phyloP scores from a whole-genome alignment of 106 monocot genomes.

The Dioscorea dumetorum region DNA sequence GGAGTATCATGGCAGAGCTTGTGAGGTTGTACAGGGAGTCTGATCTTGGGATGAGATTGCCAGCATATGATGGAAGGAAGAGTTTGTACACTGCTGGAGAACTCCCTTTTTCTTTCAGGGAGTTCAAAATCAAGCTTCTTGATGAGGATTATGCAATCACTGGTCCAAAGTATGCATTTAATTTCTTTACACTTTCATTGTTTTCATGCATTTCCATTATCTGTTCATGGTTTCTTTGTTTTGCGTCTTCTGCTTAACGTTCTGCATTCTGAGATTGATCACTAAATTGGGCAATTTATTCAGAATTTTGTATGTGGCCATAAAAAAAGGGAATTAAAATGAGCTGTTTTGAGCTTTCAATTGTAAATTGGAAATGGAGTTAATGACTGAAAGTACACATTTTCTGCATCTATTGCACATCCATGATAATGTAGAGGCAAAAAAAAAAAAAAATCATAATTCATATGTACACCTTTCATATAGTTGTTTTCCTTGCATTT shows the following conservation, averaged over 20 bases:
- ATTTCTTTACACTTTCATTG: not conserved
- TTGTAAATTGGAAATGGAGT: too few relatives aligned
- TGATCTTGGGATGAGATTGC: constrained; percentile 33
- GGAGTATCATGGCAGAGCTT: constrained; percentile 31
- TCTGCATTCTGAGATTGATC: not conserved
- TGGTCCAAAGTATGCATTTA: not conserved
- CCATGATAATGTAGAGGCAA: too few relatives aligned
- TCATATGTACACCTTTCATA: too few relatives aligned
- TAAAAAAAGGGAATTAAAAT: too few relatives aligned
- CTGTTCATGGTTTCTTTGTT: not conserved
- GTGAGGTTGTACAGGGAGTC: constrained; percentile 31
- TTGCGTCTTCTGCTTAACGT: not conserved
- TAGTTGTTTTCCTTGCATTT: too few relatives aligned
- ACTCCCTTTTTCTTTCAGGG: constrained; percentile 39
- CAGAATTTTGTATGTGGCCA: too few relatives aligned
- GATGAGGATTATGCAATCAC: constrained; percentile 7
- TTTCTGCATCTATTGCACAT: too few relatives aligned
- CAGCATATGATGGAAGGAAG: constrained; percentile 55
- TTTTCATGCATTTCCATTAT: not conserved
- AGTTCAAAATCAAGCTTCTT: constrained; percentile 32
- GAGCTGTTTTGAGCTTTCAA: too few relatives aligned
- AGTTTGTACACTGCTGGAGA: constrained; percentile 49
- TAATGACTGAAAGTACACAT: too few relatives aligned
- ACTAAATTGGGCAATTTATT: not conserved
- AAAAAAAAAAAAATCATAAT: too few relatives aligned